Conservation (phyloP, 164 flowering plant species). For the Kalanchoe fedtschenkoi region DNA sequence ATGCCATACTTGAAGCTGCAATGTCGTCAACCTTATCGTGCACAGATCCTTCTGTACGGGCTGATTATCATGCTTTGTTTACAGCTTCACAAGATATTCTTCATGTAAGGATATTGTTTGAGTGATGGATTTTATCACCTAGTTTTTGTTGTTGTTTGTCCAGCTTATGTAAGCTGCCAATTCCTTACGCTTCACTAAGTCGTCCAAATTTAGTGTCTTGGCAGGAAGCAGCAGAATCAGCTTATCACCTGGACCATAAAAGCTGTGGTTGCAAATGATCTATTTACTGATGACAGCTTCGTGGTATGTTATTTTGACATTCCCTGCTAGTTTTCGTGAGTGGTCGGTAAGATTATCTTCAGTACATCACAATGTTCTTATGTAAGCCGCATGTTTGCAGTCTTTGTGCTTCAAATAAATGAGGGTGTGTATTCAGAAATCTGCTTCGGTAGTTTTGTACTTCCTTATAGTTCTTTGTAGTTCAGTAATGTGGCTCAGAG, state of each 20-base stretch:
- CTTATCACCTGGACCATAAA: conserved; percentile 55
- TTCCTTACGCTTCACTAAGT: neutral
- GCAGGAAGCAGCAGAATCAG: conserved; percentile 58
- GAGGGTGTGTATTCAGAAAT: too few species aligned
- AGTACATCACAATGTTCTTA: neutral
- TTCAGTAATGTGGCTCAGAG: too few species aligned
- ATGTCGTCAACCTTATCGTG: conserved; percentile 60
- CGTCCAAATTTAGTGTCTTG: conserved; percentile 39
- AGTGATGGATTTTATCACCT: neutral
- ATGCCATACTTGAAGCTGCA: conserved; percentile 78
- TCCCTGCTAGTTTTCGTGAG: neutral
- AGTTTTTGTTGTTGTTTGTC: neutral
- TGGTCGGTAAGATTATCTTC: neutral
- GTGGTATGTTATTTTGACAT: conserved; percentile 41
- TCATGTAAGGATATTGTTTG: conserved; percentile 33
- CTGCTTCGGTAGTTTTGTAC: too few species aligned
- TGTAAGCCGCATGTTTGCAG: neutral
- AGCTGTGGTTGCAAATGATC: conserved; percentile 80
- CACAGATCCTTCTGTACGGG: conserved; percentile 59
- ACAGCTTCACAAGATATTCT: conserved; percentile 58
- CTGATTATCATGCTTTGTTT: conserved; percentile 77
- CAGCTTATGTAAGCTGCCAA: neutral
- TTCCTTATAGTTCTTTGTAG: too few species aligned
- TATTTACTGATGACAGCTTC: conserved; percentile 89
- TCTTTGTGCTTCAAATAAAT: too few species aligned